Conservation (phyloP, 257 asterid genomes). For the Cruciata laevipes region DNA sequence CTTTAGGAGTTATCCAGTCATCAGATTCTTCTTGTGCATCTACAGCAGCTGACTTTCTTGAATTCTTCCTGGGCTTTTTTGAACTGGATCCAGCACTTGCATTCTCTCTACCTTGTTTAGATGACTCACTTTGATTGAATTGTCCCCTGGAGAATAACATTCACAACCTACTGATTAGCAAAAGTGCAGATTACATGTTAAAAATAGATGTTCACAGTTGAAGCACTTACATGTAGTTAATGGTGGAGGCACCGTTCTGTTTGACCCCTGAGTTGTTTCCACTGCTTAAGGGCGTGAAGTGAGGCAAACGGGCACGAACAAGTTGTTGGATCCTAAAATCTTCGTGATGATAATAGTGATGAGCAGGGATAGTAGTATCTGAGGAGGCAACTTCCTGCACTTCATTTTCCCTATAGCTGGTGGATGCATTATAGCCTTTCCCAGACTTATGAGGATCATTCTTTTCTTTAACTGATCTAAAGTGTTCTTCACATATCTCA, state of each 20-base stretch:
- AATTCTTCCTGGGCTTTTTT: constrained; percentile 39
- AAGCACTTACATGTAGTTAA: constrained; percentile 65
- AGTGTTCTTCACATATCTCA: constrained; percentile 71
- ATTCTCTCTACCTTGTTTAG: constrained; percentile 27
- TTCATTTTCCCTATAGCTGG: constrained; percentile 14
- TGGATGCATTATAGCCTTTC: constrained; percentile 18
- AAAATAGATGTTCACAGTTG: not conserved
- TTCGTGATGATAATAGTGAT: constrained; percentile 59
- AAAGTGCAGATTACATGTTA: not conserved
- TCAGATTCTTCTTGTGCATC: constrained; percentile 38
- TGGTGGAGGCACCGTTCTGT: constrained; percentile 37
- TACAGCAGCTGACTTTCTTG: constrained; percentile 27
- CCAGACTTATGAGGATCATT: constrained; percentile 19
- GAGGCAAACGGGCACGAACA: constrained; percentile 64
- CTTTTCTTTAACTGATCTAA: constrained; percentile 39
- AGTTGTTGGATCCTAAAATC: constrained; percentile 75
- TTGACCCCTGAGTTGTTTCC: constrained; percentile 36
- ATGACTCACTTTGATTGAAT: constrained; percentile 38
- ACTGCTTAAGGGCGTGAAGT: constrained; percentile 70
- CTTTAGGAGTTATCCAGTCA: constrained; percentile 69
- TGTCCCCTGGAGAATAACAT: constrained; percentile 56
- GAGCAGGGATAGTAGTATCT: constrained; percentile 48
- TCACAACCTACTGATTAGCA: not conserved
- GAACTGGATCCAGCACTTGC: constrained; percentile 30
- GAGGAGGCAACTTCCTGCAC: constrained; percentile 20